phyloP scores from a whole-genome alignment of 148 eudicot species.

The Polygonum maritimum region DNA sequence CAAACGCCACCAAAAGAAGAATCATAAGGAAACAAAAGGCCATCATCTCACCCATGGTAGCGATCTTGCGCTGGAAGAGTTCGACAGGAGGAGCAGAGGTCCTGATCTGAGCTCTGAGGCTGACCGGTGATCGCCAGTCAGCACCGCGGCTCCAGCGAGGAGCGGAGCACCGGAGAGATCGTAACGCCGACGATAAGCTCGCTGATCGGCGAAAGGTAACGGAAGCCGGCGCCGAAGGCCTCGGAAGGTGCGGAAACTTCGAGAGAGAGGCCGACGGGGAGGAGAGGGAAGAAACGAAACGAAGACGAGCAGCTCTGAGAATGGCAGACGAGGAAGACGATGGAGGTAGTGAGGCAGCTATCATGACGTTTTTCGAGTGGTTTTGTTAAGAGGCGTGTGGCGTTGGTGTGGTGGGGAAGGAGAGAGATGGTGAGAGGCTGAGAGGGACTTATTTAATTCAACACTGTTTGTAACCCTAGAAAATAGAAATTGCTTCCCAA shows the following conservation, averaged over 20 bases:
- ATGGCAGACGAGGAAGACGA: conserved; percentile 24
- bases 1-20: neutral
- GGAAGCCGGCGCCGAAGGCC: conserved; percentile 22
- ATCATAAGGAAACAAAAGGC: neutral
- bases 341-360: conserved; percentile 7
- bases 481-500: neutral
- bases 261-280: conserved; percentile 6
- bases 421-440: neutral
- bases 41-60: conserved; percentile 59
- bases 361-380: conserved; percentile 11
- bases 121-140: conserved; percentile 46
- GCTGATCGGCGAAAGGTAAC: conserved; percentile 21
- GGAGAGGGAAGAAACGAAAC: conserved; percentile 25
- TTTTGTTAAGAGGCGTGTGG: conserved; percentile 3
- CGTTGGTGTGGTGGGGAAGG: neutral
- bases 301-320: conserved; percentile 31
- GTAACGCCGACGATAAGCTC: conserved; percentile 25
- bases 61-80: conserved; percentile 53
- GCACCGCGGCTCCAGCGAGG: conserved; percentile 57
- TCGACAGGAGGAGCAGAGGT: conserved; percentile 40
- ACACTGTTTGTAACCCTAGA: neutral
- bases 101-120: conserved; percentile 53
- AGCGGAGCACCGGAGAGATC: conserved; percentile 30
- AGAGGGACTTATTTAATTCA: neutral
- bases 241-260: neutral